Evolutionary conservation across 2,329 filamentous ascomycete species (phyloP).

Genomic region (Catunica adiposa): DNA sequence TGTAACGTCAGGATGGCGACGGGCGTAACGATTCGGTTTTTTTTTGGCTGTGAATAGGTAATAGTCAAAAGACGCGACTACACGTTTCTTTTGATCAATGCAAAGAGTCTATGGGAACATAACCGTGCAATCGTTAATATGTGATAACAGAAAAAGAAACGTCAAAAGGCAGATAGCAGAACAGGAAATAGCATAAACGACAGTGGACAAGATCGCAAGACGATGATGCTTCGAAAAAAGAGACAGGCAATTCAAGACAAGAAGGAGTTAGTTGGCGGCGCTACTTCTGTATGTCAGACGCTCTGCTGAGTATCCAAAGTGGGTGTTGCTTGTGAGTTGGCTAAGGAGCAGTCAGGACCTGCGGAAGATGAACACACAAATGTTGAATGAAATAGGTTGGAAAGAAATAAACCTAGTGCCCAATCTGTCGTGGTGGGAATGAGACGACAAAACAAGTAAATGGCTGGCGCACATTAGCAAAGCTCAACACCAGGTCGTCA

Average conservation of each 20-base stretch:
- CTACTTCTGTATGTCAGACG: not conserved
- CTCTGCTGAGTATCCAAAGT: not conserved
- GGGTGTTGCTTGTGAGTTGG: too few species aligned
- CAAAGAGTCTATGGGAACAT: conserved; percentile 11
- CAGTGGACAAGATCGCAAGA: not conserved
- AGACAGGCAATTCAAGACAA: not conserved
- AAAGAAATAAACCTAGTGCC: not conserved
- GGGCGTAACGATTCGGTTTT: not conserved
- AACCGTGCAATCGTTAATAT: conserved; percentile 11
- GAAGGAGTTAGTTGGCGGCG: not conserved
- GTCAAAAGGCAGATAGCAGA: not conserved
- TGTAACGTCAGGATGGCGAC: not conserved
- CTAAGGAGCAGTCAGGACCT: not conserved
- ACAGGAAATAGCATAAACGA: conserved; percentile 4
- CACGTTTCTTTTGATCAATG: not conserved
- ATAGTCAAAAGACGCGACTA: not conserved
- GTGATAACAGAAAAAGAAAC: conserved; percentile 1
- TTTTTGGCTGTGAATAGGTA: not conserved
- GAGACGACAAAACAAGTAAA: not conserved
- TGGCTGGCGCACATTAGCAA: not conserved
- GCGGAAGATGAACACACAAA: not conserved
- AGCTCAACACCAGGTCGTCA: not conserved
- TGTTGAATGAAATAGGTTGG: not conserved
- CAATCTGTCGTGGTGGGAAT: not conserved
- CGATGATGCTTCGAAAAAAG: not conserved